Conservation (phyloP, 1,284 basidiomycete species). For the Ustilago vetiveriae region DNA sequence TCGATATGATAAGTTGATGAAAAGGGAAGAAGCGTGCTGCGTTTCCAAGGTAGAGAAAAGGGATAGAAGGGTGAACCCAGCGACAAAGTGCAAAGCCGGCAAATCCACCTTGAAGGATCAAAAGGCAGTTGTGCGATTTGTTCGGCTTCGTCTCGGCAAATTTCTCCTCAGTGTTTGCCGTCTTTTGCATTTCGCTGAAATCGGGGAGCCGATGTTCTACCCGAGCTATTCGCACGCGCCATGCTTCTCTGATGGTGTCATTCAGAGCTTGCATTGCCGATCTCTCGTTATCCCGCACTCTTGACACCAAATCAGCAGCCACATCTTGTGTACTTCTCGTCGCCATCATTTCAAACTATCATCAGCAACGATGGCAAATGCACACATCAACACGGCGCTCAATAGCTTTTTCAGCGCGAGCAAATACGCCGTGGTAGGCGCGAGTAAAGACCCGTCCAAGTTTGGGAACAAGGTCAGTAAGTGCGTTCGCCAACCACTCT, state of each 20-base stretch:
- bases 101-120: constrained; percentile 10
- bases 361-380: constrained; percentile 23
- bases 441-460: constrained; percentile 59
- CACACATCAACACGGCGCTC: constrained; percentile 37
- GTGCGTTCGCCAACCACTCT: neutral
- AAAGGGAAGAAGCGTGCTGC: no score
- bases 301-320: neutral
- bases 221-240: constrained; percentile 7
- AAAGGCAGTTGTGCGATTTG: neutral
- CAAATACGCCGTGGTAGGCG: constrained; percentile 60
- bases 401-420: constrained; percentile 52
- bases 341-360: neutral
- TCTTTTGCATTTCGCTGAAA: neutral
- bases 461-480: constrained; percentile 60
- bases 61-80: neutral
- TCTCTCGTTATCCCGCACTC: no score
- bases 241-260: constrained; percentile 7
- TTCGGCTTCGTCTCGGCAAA: neutral
- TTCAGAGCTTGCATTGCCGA: constrained; percentile 9
- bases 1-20: no score
- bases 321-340: neutral
- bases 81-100: constrained; percentile 34
- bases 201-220: constrained; percentile 20
- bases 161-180: neutral
- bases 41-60: no score